These are phyloP conservation scores for Gnomoniopsis sp. DNA, from an alignment of 2,329 filamentous ascomycete species.

Conservation along the genomic window DNA sequence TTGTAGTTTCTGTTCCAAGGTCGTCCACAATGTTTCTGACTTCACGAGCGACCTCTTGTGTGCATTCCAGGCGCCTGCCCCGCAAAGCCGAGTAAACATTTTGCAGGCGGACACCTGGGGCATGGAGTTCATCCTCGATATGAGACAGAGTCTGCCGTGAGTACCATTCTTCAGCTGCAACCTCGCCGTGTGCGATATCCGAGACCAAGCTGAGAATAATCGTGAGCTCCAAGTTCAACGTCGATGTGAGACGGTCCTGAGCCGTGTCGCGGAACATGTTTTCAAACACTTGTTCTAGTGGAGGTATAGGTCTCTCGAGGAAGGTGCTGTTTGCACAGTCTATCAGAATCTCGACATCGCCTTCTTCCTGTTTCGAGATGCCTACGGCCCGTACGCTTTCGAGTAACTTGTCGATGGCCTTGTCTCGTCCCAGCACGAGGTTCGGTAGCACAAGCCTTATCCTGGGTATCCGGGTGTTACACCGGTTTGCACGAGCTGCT, in stretches of 20 bases:
- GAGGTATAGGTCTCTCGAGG: slow-evolving; percentile 7
- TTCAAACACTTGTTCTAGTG: slow-evolving; percentile 8
- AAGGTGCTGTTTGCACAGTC: slow-evolving; percentile 15
- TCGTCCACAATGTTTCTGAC: slow-evolving; percentile 64
- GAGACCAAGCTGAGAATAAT: slow-evolving; percentile 18
- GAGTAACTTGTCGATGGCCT: slow-evolving; percentile 16
- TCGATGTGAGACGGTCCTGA: slow-evolving; percentile 14
- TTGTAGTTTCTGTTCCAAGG: slow-evolving; percentile 61
- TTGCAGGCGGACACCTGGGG: slow-evolving; percentile 10
- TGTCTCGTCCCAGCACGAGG: slow-evolving; percentile 3
- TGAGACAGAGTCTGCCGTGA: slow-evolving; percentile 17
- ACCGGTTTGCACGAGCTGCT: slow-evolving; percentile 16
- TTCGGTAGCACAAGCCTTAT: slow-evolving; percentile 17
- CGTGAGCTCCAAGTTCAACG: slow-evolving; percentile 19
- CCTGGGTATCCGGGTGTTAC: slow-evolving; percentile 15
- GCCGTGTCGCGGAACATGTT: slow-evolving; percentile 17
- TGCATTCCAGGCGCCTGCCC: slow-evolving; percentile 59
- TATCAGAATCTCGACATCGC: slow-evolving; percentile 14
- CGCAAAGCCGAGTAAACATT: slow-evolving; percentile 59
- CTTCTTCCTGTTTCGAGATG: slow-evolving; percentile 9
- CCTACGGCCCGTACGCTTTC: slow-evolving; percentile 9
- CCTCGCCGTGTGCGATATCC: slow-evolving; percentile 15
- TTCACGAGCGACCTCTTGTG: slow-evolving; percentile 59
- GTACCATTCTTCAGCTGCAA: slow-evolving; percentile 17
- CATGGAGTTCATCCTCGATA: slow-evolving; percentile 17